Conservation (phyloP, 2,329 filamentous ascomycete genomes). For the Hypoxylon sp. region DNA sequence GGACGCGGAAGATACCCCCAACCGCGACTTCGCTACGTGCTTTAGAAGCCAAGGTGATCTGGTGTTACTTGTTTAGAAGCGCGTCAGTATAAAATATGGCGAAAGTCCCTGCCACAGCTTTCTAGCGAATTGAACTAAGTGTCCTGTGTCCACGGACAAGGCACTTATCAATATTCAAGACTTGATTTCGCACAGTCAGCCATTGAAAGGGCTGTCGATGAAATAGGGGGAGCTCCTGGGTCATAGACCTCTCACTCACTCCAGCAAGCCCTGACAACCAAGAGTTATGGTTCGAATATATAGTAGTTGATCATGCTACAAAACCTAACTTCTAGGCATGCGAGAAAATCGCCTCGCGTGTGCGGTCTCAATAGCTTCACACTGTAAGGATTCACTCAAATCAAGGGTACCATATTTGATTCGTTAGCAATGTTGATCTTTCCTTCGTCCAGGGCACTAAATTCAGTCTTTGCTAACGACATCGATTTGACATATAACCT, state of each 20-base stretch:
- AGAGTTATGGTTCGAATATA: neutral
- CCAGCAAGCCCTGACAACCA: neutral
- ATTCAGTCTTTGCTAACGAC: neutral
- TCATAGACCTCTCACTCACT: neutral
- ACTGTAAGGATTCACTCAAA: neutral
- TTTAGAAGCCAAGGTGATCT: conserved; percentile 52
- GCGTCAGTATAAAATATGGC: neutral
- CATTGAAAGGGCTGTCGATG: neutral
- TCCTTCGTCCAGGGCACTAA: neutral
- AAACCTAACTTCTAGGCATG: neutral
- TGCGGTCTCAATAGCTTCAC: neutral
- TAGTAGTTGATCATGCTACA: neutral
- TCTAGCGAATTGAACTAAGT: neutral
- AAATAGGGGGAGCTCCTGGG: neutral
- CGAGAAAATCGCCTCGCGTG: neutral
- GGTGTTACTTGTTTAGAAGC: conserved; percentile 51
- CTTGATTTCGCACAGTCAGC: neutral
- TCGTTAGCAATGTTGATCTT: neutral
- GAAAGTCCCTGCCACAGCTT: neutral
- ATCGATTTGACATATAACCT: neutral
- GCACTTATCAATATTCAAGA: neutral
- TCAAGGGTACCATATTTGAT: neutral
- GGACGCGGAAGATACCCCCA: conserved; percentile 32
- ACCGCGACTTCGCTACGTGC: conserved; percentile 51
- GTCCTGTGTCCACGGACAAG: neutral